Conservation (phyloP, 805 yeast genomes). For the Candida namnaoensis region DNA sequence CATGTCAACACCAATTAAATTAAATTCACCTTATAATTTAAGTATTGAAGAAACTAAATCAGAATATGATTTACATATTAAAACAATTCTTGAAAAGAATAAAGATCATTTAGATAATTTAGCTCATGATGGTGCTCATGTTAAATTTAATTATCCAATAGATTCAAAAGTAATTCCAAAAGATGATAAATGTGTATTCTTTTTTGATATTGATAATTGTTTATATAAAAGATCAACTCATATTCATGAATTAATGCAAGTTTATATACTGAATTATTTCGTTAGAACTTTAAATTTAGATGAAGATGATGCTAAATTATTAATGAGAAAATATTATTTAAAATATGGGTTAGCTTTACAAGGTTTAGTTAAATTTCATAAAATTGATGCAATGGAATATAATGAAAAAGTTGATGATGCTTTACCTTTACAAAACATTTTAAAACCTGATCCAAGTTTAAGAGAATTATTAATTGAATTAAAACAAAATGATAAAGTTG, state of each 20-base stretch:
- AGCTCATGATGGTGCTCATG: slow-evolving; percentile 23
- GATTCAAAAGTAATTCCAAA: slow-evolving; percentile 12
- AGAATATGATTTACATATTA: slow-evolving; percentile 10
- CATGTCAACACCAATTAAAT: no score
- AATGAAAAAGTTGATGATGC: slow-evolving; percentile 88
- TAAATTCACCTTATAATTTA: background rate
- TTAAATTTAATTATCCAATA: slow-evolving; percentile 20
- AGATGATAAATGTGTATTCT: slow-evolving; percentile 39
- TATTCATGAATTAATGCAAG: slow-evolving; percentile 85
- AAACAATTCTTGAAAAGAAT: slow-evolving; percentile 19
- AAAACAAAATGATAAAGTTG: slow-evolving; percentile 39
- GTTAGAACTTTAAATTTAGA: slow-evolving; percentile 49
- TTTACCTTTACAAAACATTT: slow-evolving; percentile 72
- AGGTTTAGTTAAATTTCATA: slow-evolving; percentile 59
- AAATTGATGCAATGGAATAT: slow-evolving; percentile 82
- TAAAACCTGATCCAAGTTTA: slow-evolving; percentile 50
- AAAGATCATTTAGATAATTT: slow-evolving; percentile 21
- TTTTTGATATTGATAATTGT: slow-evolving; percentile 93
- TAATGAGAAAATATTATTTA: slow-evolving; percentile 71
- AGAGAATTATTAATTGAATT: slow-evolving; percentile 43
- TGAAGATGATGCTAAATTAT: slow-evolving; percentile 63
- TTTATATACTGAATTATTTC: slow-evolving; percentile 75
- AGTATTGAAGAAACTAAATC: background rate
- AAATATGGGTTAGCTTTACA: slow-evolving; percentile 91
- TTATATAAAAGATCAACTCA: slow-evolving; percentile 65